phyloP scores from a whole-genome alignment of 805 yeast species.

The Torulaspora delbrueckii region DNA sequence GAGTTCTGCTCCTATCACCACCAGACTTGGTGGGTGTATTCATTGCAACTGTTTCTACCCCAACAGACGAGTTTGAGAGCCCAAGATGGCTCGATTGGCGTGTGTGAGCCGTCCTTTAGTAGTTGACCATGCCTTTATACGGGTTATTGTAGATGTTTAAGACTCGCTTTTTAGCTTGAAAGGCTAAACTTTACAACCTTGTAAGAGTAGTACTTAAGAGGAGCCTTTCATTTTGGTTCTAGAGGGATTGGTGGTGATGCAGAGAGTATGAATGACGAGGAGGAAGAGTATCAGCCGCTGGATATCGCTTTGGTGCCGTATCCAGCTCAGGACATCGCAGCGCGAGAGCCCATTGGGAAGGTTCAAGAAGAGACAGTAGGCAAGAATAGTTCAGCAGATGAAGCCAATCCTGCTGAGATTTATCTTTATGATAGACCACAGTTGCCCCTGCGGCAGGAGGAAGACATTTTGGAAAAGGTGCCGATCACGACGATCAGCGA shows the following conservation, averaged over 20 bases:
- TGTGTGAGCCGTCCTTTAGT: not conserved
- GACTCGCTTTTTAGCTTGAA: not conserved
- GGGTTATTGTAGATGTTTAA: not conserved
- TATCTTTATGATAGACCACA: conserved; percentile 23
- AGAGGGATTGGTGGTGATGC: conserved; percentile 4
- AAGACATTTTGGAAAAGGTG: not conserved
- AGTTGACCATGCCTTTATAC: not conserved
- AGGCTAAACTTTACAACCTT: not conserved
- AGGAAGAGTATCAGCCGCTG: conserved; percentile 14
- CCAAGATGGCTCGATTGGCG: not conserved
- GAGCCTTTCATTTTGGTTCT: not conserved
- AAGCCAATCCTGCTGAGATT: conserved; percentile 15
- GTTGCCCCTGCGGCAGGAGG: conserved; percentile 1
- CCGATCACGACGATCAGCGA: not conserved
- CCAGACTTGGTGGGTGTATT: conserved; percentile 11
- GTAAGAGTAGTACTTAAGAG: not conserved
- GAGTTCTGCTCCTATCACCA: conserved; percentile 2
- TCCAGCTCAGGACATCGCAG: conserved; percentile 8
- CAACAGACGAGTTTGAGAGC: not conserved
- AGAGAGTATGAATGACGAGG: conserved; percentile 11
- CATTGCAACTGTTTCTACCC: conserved; percentile 7
- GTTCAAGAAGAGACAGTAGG: conserved; percentile 1
- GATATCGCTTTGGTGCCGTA: conserved; percentile 14
- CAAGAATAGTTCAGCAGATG: conserved; percentile 2
- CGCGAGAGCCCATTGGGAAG: not conserved